phyloP scores from a whole-genome alignment of 345 rosid species.

The Dimocarpus longan region DNA sequence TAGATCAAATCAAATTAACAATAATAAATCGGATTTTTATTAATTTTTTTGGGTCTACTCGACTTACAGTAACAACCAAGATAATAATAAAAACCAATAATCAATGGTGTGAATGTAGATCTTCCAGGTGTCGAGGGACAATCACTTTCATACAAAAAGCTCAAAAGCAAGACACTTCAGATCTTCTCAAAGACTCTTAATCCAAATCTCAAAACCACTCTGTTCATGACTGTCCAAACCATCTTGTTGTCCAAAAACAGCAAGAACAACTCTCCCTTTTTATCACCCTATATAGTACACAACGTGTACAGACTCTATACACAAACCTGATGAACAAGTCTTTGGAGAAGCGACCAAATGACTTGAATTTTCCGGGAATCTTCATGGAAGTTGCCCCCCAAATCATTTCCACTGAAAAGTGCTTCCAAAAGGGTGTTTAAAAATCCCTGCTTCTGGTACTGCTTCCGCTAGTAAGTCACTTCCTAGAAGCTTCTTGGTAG shows the following conservation, averaged over 20 bases:
- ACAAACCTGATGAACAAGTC: not conserved
- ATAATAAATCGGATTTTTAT: no score
- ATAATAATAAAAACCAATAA: no score
- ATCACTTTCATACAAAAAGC: not conserved
- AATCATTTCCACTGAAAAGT: not conserved
- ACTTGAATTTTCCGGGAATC: slow-evolving; percentile 15
- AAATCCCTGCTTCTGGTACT: not conserved
- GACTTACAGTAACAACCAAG: no score
- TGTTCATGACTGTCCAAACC: not conserved
- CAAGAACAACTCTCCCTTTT: no score
- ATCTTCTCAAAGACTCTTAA: no score
- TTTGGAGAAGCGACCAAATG: not conserved
- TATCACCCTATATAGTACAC: no score
- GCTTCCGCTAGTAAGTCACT: slow-evolving; percentile 9
- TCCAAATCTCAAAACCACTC: no score
- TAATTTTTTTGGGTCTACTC: no score
- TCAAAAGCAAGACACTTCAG: not conserved
- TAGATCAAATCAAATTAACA: no score
- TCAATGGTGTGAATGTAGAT: not conserved
- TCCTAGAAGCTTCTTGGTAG: slow-evolving; percentile 6
- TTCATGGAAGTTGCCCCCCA: slow-evolving; percentile 2
- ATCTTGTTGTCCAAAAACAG: no score
- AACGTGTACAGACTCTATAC: not conserved
- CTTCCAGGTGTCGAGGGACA: not conserved
- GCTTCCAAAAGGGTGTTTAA: not conserved